Conservation (phyloP, 2,329 filamentous ascomycete genomes). For the Diaporthe citrichinensis region DNA sequence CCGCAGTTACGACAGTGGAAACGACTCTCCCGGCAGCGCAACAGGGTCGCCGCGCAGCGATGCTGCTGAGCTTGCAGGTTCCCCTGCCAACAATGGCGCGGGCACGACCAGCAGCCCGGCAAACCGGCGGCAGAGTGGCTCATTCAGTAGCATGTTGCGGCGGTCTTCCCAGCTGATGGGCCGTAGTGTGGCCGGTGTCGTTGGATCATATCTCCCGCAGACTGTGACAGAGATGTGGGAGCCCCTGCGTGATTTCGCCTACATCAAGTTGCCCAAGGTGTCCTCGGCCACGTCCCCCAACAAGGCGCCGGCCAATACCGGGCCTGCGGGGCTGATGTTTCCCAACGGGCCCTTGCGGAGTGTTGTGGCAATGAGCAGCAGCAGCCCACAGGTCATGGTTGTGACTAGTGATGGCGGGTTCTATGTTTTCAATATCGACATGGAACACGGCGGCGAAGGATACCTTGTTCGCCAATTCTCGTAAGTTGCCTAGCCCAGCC, state of each 20-base stretch:
- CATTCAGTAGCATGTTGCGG: constrained; percentile 91
- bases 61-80: constrained; percentile 54
- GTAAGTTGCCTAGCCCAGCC: constrained; percentile 68
- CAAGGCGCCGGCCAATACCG: constrained; percentile 45
- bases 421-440: constrained; percentile 94
- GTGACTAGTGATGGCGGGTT: constrained; percentile 96
- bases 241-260: constrained; percentile 93
- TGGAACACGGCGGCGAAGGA: constrained; percentile 95
- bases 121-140: constrained; percentile 74
- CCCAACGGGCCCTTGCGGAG: constrained; percentile 77
- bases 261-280: constrained; percentile 87
- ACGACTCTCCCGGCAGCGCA: constrained; percentile 64
- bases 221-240: constrained; percentile 99
- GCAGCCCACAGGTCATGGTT: constrained; percentile 96
- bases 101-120: constrained; percentile 48
- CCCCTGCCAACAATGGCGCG: constrained; percentile 44
- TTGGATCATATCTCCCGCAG: constrained; percentile 92
- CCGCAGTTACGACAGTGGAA: constrained; percentile 68
- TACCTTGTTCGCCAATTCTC: constrained; percentile 92
- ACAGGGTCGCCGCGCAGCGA: constrained; percentile 64
- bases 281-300: constrained; percentile 50
- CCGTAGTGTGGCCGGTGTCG: constrained; percentile 87
- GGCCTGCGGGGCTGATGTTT: constrained; percentile 41
- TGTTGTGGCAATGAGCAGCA: constrained; percentile 98
- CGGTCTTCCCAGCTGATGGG: constrained; percentile 95